Conservation (phyloP, 352 stramenopile genomes). For the Phytophthora citricola region DNA sequence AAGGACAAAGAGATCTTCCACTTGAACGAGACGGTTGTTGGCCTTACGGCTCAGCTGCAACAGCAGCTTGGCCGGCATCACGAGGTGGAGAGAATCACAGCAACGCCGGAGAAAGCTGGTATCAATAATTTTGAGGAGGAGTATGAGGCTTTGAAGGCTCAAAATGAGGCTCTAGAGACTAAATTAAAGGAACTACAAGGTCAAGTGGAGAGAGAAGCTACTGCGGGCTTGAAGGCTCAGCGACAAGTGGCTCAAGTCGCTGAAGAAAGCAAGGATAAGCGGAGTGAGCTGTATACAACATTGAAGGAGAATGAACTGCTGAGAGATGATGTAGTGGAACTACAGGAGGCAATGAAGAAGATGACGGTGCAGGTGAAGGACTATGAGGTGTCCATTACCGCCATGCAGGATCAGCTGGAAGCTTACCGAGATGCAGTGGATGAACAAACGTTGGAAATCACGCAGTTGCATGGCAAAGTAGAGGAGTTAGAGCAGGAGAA, state of each 20-base stretch:
- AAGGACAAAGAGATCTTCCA: slow-evolving; percentile 40
- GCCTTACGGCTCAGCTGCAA: slow-evolving; percentile 31
- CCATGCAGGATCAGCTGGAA: slow-evolving; percentile 60
- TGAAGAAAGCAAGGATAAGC: slow-evolving; percentile 55
- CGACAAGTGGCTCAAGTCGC: slow-evolving; percentile 40
- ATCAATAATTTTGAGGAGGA: slow-evolving; percentile 15
- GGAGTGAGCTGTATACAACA: slow-evolving; percentile 65
- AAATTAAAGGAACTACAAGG: slow-evolving; percentile 48
- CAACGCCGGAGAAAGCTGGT: slow-evolving; percentile 5
- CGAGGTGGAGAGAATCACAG: not conserved
- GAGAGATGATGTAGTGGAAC: slow-evolving; percentile 40
- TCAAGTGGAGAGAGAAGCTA: slow-evolving; percentile 44
- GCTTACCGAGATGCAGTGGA: slow-evolving; percentile 64
- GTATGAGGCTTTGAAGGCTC: slow-evolving; percentile 31
- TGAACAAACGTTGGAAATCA: slow-evolving; percentile 74
- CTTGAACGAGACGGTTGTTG: slow-evolving; percentile 24
- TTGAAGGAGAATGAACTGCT: slow-evolving; percentile 77
- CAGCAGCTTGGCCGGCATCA: slow-evolving; percentile 16
- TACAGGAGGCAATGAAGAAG: slow-evolving; percentile 47
- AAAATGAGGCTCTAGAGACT: slow-evolving; percentile 49
- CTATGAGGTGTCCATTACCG: slow-evolving; percentile 49
- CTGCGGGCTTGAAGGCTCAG: slow-evolving; percentile 39
- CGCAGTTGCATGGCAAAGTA: slow-evolving; percentile 58
- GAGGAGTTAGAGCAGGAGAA: slow-evolving; percentile 69
- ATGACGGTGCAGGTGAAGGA: slow-evolving; percentile 48